Conservation (phyloP, 164 flowering plant species). For the Warburgia ugandensis region DNA sequence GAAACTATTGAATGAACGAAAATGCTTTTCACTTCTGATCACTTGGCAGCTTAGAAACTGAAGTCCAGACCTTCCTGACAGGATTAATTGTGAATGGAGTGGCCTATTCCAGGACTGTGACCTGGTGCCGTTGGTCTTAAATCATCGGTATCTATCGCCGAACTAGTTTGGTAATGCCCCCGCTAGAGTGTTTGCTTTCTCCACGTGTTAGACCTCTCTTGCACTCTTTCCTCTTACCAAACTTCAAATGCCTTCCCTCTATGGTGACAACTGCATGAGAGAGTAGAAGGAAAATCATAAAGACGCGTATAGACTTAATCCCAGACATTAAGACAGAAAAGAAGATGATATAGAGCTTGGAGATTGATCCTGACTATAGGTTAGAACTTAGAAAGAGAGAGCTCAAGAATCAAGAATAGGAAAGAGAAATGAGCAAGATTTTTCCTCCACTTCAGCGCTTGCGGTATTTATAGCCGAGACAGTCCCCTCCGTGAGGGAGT, state of each 20-base stretch:
- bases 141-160: background rate
- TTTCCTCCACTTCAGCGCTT: background rate
- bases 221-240: no score
- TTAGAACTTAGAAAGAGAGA: background rate
- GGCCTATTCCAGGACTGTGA: constrained; percentile 6
- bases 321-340: background rate
- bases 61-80: no score
- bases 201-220: no score
- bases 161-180: no score
- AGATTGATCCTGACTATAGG: no score
- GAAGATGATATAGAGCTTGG: background rate
- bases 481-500: background rate
- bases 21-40: no score
- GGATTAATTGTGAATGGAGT: constrained; percentile 6
- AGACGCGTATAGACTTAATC: constrained; percentile 10
- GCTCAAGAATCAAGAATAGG: background rate
- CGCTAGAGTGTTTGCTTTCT: no score
- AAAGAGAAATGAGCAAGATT: background rate
- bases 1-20: no score
- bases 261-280: constrained; percentile 10
- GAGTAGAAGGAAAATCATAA: constrained; percentile 12
- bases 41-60: no score
- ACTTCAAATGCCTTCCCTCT: constrained; percentile 31
- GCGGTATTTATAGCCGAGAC: background rate
- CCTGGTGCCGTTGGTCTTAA: constrained; percentile 5